phyloP scores from a whole-genome alignment of 2,329 filamentous ascomycete genomes.

The Aureobasidium namibiae region DNA sequence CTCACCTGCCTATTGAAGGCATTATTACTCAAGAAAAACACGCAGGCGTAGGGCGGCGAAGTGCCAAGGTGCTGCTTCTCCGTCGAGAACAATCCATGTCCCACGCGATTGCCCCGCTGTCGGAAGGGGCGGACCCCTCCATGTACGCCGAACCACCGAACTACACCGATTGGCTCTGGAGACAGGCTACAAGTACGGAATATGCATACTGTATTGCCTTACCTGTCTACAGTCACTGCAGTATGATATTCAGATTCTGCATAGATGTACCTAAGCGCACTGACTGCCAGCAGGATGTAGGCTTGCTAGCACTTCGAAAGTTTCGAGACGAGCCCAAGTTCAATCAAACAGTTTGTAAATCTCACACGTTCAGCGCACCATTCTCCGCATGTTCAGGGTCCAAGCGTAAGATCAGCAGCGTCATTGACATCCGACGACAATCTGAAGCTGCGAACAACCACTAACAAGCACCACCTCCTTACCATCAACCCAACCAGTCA shows the following conservation, averaged over 20 bases:
- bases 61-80: background rate
- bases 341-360: background rate
- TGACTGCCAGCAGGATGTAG: no score
- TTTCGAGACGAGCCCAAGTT: no score
- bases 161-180: background rate
- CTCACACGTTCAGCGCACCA: background rate
- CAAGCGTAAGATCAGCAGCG: background rate
- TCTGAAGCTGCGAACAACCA: background rate
- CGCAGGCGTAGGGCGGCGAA: constrained; percentile 6
- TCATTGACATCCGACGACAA: constrained; percentile 9
- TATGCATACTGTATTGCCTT: no score
- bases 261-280: no score
- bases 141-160: background rate
- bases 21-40: constrained; percentile 10
- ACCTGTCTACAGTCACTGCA: no score
- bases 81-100: background rate
- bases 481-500: background rate
- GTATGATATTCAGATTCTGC: no score
- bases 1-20: constrained; percentile 6
- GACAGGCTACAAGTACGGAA: background rate
- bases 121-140: background rate
- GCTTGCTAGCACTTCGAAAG: no score
- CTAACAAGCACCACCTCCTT: background rate
- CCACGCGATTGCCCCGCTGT: background rate
- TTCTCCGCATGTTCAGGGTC: background rate